Evolutionary conservation across 805 yeast species (phyloP).

Genomic region (Hanseniaspora clermontiae): DNA sequence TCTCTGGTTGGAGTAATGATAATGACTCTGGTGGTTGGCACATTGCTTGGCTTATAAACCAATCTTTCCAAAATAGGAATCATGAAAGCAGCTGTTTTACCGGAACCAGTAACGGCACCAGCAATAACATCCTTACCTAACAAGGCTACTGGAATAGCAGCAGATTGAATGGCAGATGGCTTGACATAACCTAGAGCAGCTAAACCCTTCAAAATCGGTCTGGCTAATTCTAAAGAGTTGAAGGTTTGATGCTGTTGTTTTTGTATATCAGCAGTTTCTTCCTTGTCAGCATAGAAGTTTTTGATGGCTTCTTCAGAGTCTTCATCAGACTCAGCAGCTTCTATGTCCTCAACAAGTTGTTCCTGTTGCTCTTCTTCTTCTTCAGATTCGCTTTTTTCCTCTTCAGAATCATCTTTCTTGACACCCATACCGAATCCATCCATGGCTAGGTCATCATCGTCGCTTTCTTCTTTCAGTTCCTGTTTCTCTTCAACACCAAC

Average conservation of each 20-base stretch:
- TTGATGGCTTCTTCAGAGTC: constrained; percentile 68
- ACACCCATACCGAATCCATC: constrained; percentile 32
- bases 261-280: constrained; percentile 42
- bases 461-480: constrained; percentile 35
- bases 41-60: constrained; percentile 71
- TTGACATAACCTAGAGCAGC: constrained; percentile 66
- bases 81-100: constrained; percentile 97
- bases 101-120: constrained; percentile 99
- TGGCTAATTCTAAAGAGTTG: constrained; percentile 65
- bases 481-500: constrained; percentile 35
- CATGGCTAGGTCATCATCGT: constrained; percentile 29
- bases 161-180: constrained; percentile 90
- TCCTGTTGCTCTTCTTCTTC: constrained; percentile 19
- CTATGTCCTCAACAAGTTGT: constrained; percentile 14
- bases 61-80: constrained; percentile 90
- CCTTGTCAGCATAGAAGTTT: constrained; percentile 52
- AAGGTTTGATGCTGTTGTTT: constrained; percentile 49
- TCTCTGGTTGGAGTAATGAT: constrained; percentile 95
- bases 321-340: constrained; percentile 21
- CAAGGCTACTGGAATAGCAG: constrained; percentile 85
- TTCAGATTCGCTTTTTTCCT: constrained; percentile 28
- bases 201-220: constrained; percentile 81
- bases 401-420: constrained; percentile 23
- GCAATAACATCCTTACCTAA: constrained; percentile 95
- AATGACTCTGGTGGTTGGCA: constrained; percentile 80